phyloP scores from a whole-genome alignment of 345 rosid genomes.

The Gossypium herbaceum region DNA sequence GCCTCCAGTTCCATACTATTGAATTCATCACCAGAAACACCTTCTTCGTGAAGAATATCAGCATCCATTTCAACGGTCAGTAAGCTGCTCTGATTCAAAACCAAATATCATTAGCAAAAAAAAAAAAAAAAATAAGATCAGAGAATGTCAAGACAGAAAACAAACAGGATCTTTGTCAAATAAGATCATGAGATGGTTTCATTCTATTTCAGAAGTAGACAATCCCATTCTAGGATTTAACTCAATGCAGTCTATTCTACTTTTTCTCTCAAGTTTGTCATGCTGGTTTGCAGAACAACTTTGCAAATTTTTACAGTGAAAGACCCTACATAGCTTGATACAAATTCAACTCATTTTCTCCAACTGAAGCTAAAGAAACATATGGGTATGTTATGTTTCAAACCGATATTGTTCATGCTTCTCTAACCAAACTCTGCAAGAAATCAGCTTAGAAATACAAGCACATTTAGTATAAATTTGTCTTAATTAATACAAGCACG shows the following conservation, averaged over 20 bases:
- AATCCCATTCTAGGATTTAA: background rate
- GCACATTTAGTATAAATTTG: background rate
- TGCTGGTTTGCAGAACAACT: background rate
- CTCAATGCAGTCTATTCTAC: background rate
- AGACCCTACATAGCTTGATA: background rate
- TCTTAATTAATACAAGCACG: background rate
- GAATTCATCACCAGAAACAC: conserved; percentile 46
- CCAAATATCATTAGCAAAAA: conserved; percentile 10
- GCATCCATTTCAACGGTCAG: conserved; percentile 36
- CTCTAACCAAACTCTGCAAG: background rate
- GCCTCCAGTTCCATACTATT: conserved; percentile 43
- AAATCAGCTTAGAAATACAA: background rate
- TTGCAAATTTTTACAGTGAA: background rate
- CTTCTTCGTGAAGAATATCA: conserved; percentile 32
- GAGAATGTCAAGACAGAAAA: background rate
- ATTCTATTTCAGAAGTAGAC: background rate
- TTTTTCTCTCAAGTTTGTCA: background rate
- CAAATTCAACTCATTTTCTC: background rate
- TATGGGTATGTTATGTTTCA: background rate
- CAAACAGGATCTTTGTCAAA: background rate
- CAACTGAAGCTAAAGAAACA: background rate
- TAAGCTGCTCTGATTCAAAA: background rate
- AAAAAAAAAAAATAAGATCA: background rate
- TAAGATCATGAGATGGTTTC: background rate
- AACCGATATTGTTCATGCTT: background rate